Conservation (phyloP, 495 filamentous ascomycete species). For the Astrothelium subdiscretum region DNA sequence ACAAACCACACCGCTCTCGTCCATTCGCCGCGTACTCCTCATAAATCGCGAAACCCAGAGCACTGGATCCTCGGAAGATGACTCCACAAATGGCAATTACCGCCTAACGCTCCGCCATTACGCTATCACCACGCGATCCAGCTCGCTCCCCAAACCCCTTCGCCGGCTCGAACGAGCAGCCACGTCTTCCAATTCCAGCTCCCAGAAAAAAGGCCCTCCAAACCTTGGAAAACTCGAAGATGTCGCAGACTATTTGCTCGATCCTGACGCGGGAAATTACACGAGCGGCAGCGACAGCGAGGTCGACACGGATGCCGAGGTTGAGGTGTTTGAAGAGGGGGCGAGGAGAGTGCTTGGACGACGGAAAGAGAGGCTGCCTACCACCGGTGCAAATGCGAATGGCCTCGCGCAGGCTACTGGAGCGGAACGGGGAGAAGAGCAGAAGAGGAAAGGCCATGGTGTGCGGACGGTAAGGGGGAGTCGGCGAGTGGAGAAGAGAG, state of each 20-base stretch:
- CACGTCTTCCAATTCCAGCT: constrained; percentile 46
- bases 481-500: constrained; percentile 59
- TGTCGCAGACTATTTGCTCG: constrained; percentile 89
- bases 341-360: constrained; percentile 55
- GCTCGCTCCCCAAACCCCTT: constrained; percentile 62
- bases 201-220: constrained; percentile 62
- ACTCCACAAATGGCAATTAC: constrained; percentile 55
- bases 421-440: not conserved
- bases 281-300: constrained; percentile 88
- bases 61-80: constrained; percentile 22
- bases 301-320: constrained; percentile 86
- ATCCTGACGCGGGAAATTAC: constrained; percentile 70
- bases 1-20: constrained; percentile 72
- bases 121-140: constrained; percentile 77
- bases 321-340: constrained; percentile 70
- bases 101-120: constrained; percentile 90
- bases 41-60: constrained; percentile 59
- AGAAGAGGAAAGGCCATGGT: not conserved
- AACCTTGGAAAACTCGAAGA: constrained; percentile 86
- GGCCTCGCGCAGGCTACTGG: not conserved
- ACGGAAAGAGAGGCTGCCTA: constrained; percentile 36
- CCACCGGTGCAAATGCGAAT: constrained; percentile 22
- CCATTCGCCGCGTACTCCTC: constrained; percentile 79
- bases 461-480: constrained; percentile 24
- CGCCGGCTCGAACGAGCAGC: constrained; percentile 84